phyloP scores from a whole-genome alignment of 169 alveolate genomes.

The Cryptosporidium muris region DNA sequence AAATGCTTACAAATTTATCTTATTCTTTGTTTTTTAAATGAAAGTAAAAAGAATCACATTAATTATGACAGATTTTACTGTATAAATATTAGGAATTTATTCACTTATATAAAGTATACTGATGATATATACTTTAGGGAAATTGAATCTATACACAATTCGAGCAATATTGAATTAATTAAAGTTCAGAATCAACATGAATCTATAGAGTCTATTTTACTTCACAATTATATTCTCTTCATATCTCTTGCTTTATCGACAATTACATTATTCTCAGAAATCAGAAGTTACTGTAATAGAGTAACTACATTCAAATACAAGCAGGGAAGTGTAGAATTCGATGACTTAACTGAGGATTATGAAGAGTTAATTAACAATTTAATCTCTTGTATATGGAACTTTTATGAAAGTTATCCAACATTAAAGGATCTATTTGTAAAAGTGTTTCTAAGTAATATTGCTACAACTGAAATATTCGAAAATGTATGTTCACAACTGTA shows the following conservation, averaged over 20 bases:
- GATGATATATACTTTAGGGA: too few relatives aligned
- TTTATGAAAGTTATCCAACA: constrained; percentile 57
- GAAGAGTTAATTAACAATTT: constrained; percentile 13
- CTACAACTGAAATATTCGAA: constrained; percentile 20
- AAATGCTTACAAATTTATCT: constrained; percentile 20
- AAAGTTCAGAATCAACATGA: too few relatives aligned
- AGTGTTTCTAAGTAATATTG: constrained; percentile 9
- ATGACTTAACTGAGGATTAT: constrained; percentile 46
- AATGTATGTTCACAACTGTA: constrained; percentile 29
- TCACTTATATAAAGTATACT: background rate
- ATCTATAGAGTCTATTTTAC: too few relatives aligned
- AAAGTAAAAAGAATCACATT: constrained; percentile 45
- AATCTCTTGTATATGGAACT: constrained; percentile 32
- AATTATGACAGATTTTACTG: constrained; percentile 34
- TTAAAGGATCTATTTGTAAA: constrained; percentile 34
- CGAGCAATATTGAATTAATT: too few relatives aligned
- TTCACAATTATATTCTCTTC: too few relatives aligned
- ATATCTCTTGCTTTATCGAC: too few relatives aligned
- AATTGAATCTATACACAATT: too few relatives aligned
- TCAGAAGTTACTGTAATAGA: too few relatives aligned
- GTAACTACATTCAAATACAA: too few relatives aligned
- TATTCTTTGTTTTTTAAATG: constrained; percentile 8
- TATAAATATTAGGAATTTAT: background rate
- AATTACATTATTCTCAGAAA: too few relatives aligned
- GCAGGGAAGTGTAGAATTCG: constrained; percentile 2